These are phyloP conservation scores for Ogataea pini DNA, from an alignment of 805 yeast species.

Conservation along the genomic window DNA sequence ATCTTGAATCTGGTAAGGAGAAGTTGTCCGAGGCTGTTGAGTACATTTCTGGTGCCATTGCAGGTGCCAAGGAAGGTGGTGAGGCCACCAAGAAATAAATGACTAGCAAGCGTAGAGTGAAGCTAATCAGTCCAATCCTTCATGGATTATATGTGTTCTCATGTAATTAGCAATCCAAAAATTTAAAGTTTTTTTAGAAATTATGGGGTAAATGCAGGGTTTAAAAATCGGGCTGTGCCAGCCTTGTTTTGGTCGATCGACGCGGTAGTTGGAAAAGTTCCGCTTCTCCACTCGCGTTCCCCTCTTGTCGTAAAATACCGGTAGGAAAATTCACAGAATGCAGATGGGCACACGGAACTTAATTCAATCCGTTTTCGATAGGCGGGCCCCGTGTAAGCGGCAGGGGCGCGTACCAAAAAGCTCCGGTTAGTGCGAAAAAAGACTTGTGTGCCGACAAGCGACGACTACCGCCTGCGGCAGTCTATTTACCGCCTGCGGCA, in stretches of 20 bases:
- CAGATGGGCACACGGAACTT: constrained; percentile 5
- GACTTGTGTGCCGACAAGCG: not conserved
- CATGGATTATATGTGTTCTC: not conserved
- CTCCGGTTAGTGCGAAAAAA: not conserved
- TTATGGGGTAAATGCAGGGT: not conserved
- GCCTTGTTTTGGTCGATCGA: too few species aligned
- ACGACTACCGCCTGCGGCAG: not conserved
- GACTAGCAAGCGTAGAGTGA: not conserved
- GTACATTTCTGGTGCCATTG: constrained; percentile 59
- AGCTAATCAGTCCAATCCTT: too few species aligned
- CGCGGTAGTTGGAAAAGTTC: too few species aligned
- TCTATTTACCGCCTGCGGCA: too few species aligned
- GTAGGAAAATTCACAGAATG: not conserved
- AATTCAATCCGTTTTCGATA: not conserved
- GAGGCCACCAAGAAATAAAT: constrained; percentile 28
- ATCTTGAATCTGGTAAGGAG: constrained; percentile 50
- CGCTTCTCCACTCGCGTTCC: not conserved
- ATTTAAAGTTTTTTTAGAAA: not conserved
- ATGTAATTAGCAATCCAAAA: not conserved
- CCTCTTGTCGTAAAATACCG: not conserved
- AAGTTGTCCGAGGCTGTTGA: constrained; percentile 50
- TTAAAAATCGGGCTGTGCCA: too few species aligned
- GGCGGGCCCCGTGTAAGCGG: too few species aligned
- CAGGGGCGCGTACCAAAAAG: too few species aligned
- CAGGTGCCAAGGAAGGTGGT: constrained; percentile 51